Evolutionary conservation across 768 basidiomycete genomes (phyloP).

Genomic region (Lentinus tigrinus): DNA sequence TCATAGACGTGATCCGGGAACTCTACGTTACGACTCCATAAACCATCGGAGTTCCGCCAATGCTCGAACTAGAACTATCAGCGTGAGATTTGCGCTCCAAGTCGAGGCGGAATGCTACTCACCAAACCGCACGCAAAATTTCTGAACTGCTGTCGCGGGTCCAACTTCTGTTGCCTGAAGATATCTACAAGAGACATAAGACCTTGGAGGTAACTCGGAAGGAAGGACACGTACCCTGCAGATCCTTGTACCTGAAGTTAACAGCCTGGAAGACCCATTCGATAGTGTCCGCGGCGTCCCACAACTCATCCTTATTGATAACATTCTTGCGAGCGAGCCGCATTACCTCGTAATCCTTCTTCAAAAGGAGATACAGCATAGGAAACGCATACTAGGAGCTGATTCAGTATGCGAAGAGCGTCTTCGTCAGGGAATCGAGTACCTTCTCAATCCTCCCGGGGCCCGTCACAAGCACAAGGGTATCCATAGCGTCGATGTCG

Average conservation of each 20-base stretch:
- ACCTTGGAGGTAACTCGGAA: neutral
- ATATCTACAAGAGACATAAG: slow-evolving; percentile 13
- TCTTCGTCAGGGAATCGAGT: neutral
- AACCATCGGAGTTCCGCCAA: slow-evolving; percentile 9
- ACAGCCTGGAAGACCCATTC: slow-evolving; percentile 19
- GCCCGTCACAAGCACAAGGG: slow-evolving; percentile 28
- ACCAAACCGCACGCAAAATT: slow-evolving; percentile 28
- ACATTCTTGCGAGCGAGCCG: neutral
- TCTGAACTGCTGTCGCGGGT: slow-evolving; percentile 25
- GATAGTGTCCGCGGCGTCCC: slow-evolving; percentile 20
- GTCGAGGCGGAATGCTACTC: neutral
- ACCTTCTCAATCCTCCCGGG: slow-evolving; percentile 34
- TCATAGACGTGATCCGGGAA: neutral
- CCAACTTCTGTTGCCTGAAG: slow-evolving; percentile 25
- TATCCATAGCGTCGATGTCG: slow-evolving; percentile 30
- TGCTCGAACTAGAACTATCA: slow-evolving; percentile 11
- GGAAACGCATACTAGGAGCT: neutral
- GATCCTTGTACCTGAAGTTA: slow-evolving; percentile 15
- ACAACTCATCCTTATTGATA: slow-evolving; percentile 13
- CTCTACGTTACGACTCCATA: slow-evolving; percentile 8
- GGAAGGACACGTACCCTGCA: neutral
- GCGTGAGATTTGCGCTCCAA: neutral
- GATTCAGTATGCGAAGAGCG: neutral
- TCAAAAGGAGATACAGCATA: neutral
- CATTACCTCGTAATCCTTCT: slow-evolving; percentile 1